These are phyloP conservation scores for Pseudogymnoascus sp. DNA, from an alignment of 2,329 filamentous ascomycete species.

Conservation along the genomic window DNA sequence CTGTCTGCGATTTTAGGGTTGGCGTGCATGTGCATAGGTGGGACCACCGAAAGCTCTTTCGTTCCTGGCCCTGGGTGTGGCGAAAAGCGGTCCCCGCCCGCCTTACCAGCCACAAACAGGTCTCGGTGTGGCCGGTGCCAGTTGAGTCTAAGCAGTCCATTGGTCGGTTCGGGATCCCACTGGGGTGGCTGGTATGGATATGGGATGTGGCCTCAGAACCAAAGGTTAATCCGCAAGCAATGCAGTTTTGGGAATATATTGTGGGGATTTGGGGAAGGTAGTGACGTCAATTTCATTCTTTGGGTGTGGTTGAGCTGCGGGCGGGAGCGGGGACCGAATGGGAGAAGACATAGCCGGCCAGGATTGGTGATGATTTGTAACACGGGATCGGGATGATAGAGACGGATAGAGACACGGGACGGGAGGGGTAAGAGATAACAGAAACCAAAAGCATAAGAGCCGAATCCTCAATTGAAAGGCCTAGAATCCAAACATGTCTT, in stretches of 20 bases:
- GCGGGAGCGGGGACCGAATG: not conserved
- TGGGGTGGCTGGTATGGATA: not conserved
- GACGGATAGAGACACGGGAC: not conserved
- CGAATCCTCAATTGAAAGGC: constrained; percentile 1
- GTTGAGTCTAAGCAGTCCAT: not conserved
- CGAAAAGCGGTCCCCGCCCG: not conserved
- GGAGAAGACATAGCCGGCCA: not conserved
- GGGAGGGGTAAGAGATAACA: not conserved
- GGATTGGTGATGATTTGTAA: not conserved
- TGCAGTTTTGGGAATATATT: not conserved
- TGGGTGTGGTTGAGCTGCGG: not conserved
- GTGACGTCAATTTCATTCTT: not conserved
- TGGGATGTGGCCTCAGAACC: not conserved
- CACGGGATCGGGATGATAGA: not conserved
- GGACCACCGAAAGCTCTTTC: not conserved
- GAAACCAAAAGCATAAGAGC: not conserved
- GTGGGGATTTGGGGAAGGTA: not conserved
- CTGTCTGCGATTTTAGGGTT: not conserved
- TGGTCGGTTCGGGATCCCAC: not conserved
- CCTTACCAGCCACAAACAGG: constrained; percentile 1
- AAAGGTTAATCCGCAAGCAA: not conserved
- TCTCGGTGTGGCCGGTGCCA: not conserved
- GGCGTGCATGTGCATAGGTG: not conserved
- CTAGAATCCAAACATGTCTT: not conserved
- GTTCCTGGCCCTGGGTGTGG: constrained; percentile 3